Evolutionary conservation across 2,329 filamentous ascomycete genomes (phyloP), one percentile per base, ranked within the genome.

Genomic region (Fusarium piperis): DNA sequence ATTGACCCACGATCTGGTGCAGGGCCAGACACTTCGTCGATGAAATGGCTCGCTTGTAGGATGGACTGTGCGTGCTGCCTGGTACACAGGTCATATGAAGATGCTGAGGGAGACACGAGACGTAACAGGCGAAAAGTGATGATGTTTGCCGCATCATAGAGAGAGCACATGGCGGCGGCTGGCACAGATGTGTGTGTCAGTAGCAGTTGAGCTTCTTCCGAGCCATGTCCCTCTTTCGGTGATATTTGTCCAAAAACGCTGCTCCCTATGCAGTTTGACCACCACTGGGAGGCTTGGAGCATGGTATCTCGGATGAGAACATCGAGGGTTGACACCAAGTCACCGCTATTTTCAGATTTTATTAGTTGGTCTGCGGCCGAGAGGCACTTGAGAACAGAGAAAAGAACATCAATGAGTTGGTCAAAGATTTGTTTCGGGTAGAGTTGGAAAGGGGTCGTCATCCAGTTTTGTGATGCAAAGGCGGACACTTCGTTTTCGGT

Each of bases 391-490:
- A 64, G 65, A 23, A 64, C 30, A 6, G 15, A 10, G 51, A 64
- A 61, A 5, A 67, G 65, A 44, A 52, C 16, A 36, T 67, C 65
- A 11, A 60, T 41, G 3, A 67, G 41, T 33, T 67, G 62, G 23
- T 67, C 65, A 20, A 67, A 67, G 12, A 67, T 46, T 10, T 57
- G 20, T 28, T 64, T 61, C 2, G 65, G 56, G 12, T 61, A 41
- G 10, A 57, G n/a, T 18, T 61, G 56, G 38, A 67, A 67, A 38
- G 65, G 65, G 23, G 58, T 38, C 1, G 30, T 58, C 65, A 64
- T 67, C 65, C 65, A 67, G 11, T 60, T 16, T 30, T 32, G 33
- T 8, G 65, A 64, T 44, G 61, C 61, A 26, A 67, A 64, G 23
- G 33, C 6, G 2, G 65, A 56, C 26, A 67, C 48, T 2, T 59